These are phyloP conservation scores for Tricholoma matsutake DNA, from an alignment of 768 basidiomycete species.

Conservation along the genomic window DNA sequence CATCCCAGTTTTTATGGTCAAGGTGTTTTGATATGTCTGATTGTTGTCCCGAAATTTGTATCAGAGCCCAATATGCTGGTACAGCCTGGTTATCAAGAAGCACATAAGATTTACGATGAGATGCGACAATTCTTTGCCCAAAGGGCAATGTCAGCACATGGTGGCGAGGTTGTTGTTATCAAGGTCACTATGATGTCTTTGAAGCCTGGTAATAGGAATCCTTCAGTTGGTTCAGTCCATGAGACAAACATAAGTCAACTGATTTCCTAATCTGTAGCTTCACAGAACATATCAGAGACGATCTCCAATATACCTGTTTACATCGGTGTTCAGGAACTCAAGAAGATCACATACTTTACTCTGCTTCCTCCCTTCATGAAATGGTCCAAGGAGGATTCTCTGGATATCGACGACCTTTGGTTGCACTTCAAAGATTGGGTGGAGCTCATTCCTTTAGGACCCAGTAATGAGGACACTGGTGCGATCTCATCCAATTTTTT, in stretches of 20 bases:
- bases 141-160: not conserved
- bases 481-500: too few species aligned
- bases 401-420: not conserved
- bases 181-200: not conserved
- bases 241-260: not conserved
- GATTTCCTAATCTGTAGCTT: too few species aligned
- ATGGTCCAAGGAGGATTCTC: not conserved
- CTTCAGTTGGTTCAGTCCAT: not conserved
- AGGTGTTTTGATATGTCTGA: too few species aligned
- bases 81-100: too few species aligned
- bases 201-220: not conserved
- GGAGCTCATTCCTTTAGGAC: not conserved
- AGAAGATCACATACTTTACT: not conserved
- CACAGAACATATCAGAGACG: too few species aligned
- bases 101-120: not conserved
- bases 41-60: too few species aligned
- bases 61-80: too few species aligned
- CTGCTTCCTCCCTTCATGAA: not conserved
- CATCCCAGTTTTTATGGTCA: too few species aligned
- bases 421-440: not conserved
- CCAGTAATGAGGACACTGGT: too few species aligned
- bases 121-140: not conserved
- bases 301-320: not conserved
- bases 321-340: not conserved
- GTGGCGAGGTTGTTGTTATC: not conserved